Evolutionary conservation across 495 filamentous ascomycete species (phyloP).

Genomic region (Acidomyces sp.): DNA sequence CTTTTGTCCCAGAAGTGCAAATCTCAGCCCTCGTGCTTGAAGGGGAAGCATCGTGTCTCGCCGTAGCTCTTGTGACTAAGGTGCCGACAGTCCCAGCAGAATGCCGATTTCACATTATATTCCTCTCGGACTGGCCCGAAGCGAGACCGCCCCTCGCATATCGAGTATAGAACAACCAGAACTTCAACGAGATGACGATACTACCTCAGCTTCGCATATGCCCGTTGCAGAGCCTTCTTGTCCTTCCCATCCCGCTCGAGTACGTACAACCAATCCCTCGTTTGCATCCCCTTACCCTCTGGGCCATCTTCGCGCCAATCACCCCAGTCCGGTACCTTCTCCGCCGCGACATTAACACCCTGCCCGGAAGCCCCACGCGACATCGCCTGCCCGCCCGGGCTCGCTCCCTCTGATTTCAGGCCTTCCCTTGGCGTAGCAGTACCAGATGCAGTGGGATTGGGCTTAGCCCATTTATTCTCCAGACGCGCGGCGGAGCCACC

Average conservation of each 20-base stretch:
- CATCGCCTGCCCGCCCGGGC: not conserved
- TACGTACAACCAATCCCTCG: constrained; percentile 52
- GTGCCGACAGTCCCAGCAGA: too few relatives aligned
- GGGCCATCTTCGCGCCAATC: constrained; percentile 49
- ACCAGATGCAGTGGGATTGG: constrained; percentile 9
- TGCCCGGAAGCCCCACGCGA: not conserved
- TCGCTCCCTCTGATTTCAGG: not conserved
- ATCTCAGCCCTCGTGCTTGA: too few relatives aligned
- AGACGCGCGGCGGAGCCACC: constrained; percentile 11
- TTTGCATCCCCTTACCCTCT: constrained; percentile 51
- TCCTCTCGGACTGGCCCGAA: too few relatives aligned
- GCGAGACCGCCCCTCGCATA: too few relatives aligned
- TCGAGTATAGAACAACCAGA: too few relatives aligned
- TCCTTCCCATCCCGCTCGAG: constrained; percentile 51
- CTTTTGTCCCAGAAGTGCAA: too few relatives aligned
- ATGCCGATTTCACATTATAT: too few relatives aligned
- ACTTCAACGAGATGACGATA: too few relatives aligned
- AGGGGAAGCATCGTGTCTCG: too few relatives aligned
- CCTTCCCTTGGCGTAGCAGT: constrained; percentile 19
- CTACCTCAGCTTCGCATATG: too few relatives aligned
- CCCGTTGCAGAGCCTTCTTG: constrained; percentile 37
- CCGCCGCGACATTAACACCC: constrained; percentile 1
- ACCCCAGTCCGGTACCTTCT: constrained; percentile 31
- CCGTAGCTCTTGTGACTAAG: too few relatives aligned
- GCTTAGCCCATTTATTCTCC: constrained; percentile 12